Base-by-base conservation (phyloP, 1,284 basidiomycete genomes). In the Cryptococcus wingfieldii region DNA sequence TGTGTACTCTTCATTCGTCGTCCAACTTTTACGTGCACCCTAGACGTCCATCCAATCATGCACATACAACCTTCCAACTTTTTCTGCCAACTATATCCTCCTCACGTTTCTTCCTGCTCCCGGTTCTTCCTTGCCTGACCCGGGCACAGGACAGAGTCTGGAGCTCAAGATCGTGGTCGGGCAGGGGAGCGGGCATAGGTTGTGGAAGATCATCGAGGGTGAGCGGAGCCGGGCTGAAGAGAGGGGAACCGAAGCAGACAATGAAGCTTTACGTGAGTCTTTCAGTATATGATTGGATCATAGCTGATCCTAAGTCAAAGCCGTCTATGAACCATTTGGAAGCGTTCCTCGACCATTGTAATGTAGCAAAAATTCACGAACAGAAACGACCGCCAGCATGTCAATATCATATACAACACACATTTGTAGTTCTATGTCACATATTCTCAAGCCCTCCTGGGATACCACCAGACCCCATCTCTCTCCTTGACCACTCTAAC, bases 401-500 rank as follows among this genome's bases (percentile, higher is more conserved):
- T 18, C 16, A n/a, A 38, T 38, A 18, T 5, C 19, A 13, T 49
- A 49, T 50, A 50, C 27, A 27, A 39, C 19, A 50, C 23, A 50
- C 48, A 37, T 28, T 25, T 46, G 27, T 25, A 46, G 7, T 27
- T 9, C 16, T n/a, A 27, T 46, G 16, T 38, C 50, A 31, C 28
- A 43, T 27, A 19, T 10, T 16, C 25, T 23, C 25, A 16, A n/a
- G 63, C 68, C 19, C 72, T 55, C 16, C 75, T 60, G 2, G 75
- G 72, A 61, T 70, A 72, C 74, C 72, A 77, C 72, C 71, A 73
- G 14, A 55, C 50, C 41, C 66, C 70, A 28, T n/a, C 85, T 84
- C 38, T 83, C 80, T 88, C 86, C 55, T 86, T 88, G 39, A 86
- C 82, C 4, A 87, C 83, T 47, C 92, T 80, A 27, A 90, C 88